phyloP scores from a whole-genome alignment of 805 yeast genomes.

The Pichia gijzeniarum region DNA sequence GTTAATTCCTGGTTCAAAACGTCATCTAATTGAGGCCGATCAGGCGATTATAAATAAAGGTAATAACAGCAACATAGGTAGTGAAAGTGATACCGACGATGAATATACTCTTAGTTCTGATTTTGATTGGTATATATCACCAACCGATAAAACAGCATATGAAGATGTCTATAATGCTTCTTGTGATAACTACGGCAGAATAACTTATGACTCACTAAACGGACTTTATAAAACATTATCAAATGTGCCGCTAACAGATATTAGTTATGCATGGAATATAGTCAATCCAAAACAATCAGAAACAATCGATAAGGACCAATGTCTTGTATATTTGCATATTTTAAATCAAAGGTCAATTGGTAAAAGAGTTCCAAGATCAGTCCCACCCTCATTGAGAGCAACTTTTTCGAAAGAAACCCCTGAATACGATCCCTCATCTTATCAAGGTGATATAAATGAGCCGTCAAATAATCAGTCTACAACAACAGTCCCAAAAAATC shows the following conservation, averaged over 20 bases:
- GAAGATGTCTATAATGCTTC: constrained; percentile 70
- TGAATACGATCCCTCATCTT: constrained; percentile 56
- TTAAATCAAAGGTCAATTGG: constrained; percentile 79
- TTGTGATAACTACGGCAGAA: constrained; percentile 73
- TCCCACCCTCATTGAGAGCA: constrained; percentile 89
- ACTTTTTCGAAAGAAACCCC: constrained; percentile 84
- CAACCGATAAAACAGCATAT: constrained; percentile 72
- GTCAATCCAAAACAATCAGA: constrained; percentile 86
- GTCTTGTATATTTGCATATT: constrained; percentile 82
- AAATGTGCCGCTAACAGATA: constrained; percentile 76
- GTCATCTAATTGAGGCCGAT: constrained; percentile 80
- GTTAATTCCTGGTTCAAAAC: constrained; percentile 87
- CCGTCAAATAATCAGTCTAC: constrained; percentile 8
- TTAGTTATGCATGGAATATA: constrained; percentile 88
- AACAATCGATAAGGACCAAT: constrained; percentile 91
- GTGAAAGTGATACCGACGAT: constrained; percentile 48
- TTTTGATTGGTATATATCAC: constrained; percentile 96
- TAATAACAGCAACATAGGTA: constrained; percentile 24
- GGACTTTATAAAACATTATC: constrained; percentile 62
- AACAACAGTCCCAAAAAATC: constrained; percentile 15
- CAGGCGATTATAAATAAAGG: constrained; percentile 42
- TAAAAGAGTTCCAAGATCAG: constrained; percentile 82
- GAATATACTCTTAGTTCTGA: constrained; percentile 57
- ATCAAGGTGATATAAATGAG: constrained; percentile 37
- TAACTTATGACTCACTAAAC: constrained; percentile 63